Evolutionary conservation across 176 grass and related monocot species (phyloP).

Genomic region (Pontederia crassipes): DNA sequence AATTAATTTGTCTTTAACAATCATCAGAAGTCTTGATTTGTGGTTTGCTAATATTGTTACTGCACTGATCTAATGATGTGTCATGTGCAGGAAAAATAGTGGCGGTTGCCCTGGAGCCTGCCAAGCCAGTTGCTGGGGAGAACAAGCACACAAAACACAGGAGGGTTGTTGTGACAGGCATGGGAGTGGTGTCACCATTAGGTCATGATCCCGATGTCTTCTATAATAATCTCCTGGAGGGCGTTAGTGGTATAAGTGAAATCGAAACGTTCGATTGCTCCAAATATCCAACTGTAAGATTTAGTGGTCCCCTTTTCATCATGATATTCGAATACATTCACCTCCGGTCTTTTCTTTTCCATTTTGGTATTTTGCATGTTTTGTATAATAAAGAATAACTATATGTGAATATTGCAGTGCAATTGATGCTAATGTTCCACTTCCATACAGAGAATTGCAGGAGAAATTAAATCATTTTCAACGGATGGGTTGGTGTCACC

Average conservation of each 20-base stretch:
- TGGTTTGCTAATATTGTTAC: not conserved
- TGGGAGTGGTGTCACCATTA: constrained; percentile 95
- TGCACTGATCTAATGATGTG: not conserved
- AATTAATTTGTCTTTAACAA: not conserved
- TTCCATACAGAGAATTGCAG: constrained; percentile 85
- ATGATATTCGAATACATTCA: not conserved
- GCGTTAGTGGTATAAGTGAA: constrained; percentile 84
- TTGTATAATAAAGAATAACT: not conserved
- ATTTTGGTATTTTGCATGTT: no score
- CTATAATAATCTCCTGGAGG: constrained; percentile 87
- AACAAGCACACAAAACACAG: constrained; percentile 70
- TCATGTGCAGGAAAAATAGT: constrained; percentile 45
- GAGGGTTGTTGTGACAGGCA: constrained; percentile 95
- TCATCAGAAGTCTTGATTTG: not conserved
- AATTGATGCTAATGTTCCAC: not conserved
- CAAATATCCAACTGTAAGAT: constrained; percentile 77
- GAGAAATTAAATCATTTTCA: constrained; percentile 97
- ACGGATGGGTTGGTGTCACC: constrained; percentile 77
- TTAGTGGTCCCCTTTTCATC: not conserved
- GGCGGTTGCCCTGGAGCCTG: constrained; percentile 76
- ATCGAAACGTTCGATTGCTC: constrained; percentile 97
- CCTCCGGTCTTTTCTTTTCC: no score
- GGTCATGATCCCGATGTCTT: constrained; percentile 89
- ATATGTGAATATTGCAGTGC: no score
- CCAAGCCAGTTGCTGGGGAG: constrained; percentile 49